These are phyloP conservation scores for Sordariomycetes sp. DNA, from an alignment of 2,329 filamentous ascomycete species.

Conservation along the genomic window DNA sequence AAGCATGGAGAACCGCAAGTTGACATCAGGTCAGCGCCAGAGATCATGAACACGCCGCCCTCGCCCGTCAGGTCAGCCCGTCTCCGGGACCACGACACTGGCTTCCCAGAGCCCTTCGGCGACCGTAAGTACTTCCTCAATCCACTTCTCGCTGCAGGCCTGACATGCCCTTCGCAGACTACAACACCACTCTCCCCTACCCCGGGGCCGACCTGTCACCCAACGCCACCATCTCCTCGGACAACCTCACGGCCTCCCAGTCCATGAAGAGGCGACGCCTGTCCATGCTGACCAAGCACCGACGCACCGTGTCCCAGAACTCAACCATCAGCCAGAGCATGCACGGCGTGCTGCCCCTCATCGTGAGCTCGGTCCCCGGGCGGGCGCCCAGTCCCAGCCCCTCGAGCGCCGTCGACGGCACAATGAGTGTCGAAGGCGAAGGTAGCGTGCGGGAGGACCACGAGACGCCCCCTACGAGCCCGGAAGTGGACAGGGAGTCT, in stretches of 20 bases:
- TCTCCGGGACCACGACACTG: constrained; percentile 30
- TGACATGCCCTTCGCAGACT: constrained; percentile 18
- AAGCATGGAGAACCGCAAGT: not conserved
- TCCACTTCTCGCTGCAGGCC: not conserved
- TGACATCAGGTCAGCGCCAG: not conserved
- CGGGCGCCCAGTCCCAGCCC: constrained; percentile 6
- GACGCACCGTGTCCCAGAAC: constrained; percentile 36
- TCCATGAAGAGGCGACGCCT: constrained; percentile 33
- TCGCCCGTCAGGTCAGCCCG: constrained; percentile 3
- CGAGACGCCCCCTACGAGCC: too few species aligned
- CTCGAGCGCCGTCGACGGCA: not conserved
- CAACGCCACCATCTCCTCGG: constrained; percentile 45
- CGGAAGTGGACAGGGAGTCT: too few species aligned
- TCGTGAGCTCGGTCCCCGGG: constrained; percentile 14
- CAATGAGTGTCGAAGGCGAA: too few species aligned
- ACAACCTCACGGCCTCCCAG: constrained; percentile 37
- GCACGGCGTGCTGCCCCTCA: constrained; percentile 20
- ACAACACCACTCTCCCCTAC: constrained; percentile 53
- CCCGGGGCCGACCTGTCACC: constrained; percentile 51
- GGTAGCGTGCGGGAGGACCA: too few species aligned
- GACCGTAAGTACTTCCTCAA: constrained; percentile 24
- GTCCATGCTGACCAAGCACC: constrained; percentile 37
- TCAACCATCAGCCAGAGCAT: constrained; percentile 19
- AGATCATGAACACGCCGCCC: constrained; percentile 1
- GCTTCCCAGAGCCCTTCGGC: constrained; percentile 42